Evolutionary conservation across 73 alveolate genomes (phyloP), one percentile per base, ranked within the genome.

Genomic region (Breviolum minutum): DNA sequence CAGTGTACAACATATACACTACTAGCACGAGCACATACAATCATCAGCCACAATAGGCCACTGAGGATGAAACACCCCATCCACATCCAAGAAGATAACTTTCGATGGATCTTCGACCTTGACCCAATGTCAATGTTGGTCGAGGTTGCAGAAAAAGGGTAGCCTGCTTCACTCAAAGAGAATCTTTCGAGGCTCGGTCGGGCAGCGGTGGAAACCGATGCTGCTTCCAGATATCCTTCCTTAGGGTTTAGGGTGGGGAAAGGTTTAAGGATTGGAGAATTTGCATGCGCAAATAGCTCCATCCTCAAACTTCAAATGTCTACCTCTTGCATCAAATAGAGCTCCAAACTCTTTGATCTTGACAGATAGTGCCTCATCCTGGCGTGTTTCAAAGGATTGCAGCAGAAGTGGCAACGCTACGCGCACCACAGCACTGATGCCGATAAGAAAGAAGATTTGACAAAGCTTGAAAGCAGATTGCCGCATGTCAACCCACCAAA

Each of bases 131-230:
- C 54, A 40, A 0, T 40, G 5, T 40, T 40, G 54, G 54, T 40
- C 54, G 54, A 40, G 54, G 54, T 40, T 40, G 54, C 54, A 40
- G 54, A 40, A 40, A 40, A 40, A 40, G 54, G 54, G 54, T 40
- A 40, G 54, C 54, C 54, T 0, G 54, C 54, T 40, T 40, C 54
- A 2, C 54, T 40, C 5, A 40, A 40, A 40, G 54, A 40, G 54
- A 63, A 64, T 12, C 11, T n/a, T 29, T 64, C 76, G 74, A 76
- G 98, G 90, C 79, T 0, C 30, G 6, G 91, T 27, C 98, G 12
- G 98, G 98, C 80, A 92, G 26, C 16, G 98, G 98, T 68, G 98
- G 98, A 63, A 92, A 92, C 77, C 98, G 98, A 68, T 92, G 98
- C 54, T 73, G 90, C 66, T 92, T 92, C 98, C 98, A 92, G 60